These are phyloP conservation scores for Achaetomium macrosporum DNA, from an alignment of 2,329 filamentous ascomycete genomes.

Conservation along the genomic window DNA sequence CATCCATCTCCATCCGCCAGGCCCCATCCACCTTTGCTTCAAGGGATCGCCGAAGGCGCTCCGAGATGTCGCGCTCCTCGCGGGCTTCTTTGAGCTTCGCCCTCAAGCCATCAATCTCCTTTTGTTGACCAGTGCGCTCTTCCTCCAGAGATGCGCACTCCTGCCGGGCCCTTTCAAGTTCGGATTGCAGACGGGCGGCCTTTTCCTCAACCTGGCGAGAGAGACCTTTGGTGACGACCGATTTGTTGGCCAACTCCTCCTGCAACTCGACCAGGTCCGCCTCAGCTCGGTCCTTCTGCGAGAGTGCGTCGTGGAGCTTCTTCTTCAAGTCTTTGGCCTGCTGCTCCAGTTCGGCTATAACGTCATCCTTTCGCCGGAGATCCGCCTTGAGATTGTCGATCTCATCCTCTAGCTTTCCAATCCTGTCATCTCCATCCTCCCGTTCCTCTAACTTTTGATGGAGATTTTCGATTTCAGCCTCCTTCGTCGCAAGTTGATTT, in stretches of 20 bases:
- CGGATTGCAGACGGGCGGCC: conserved; percentile 57
- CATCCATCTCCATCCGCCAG: conserved; percentile 40
- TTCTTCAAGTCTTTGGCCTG: conserved; percentile 51
- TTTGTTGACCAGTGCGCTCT: conserved; percentile 41
- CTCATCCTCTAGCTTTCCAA: conserved; percentile 66
- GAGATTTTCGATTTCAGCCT: conserved; percentile 55
- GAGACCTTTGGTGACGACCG: conserved; percentile 66
- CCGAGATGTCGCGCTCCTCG: conserved; percentile 36
- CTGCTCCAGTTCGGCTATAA: conserved; percentile 59
- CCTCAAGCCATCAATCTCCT: conserved; percentile 42
- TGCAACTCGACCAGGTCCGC: conserved; percentile 60
- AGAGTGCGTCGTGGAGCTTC: conserved; percentile 47
- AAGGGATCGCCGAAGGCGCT: conserved; percentile 34
- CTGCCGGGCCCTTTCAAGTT: conserved; percentile 50
- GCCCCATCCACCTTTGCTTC: conserved; percentile 41
- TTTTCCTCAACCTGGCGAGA: conserved; percentile 72
- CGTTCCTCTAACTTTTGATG: conserved; percentile 53
- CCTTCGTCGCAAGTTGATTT: conserved; percentile 50
- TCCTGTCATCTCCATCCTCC: conserved; percentile 50
- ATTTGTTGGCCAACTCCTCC: conserved; percentile 74
- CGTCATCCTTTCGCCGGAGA: conserved; percentile 66
- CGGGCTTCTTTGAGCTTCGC: conserved; percentile 39
- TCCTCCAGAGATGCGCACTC: conserved; percentile 49
- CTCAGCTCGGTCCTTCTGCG: conserved; percentile 53
- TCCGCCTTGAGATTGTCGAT: conserved; percentile 71